Evolutionary conservation across 306 rosid genomes (phyloP).

Genomic region (Hippophae rhamnoides): DNA sequence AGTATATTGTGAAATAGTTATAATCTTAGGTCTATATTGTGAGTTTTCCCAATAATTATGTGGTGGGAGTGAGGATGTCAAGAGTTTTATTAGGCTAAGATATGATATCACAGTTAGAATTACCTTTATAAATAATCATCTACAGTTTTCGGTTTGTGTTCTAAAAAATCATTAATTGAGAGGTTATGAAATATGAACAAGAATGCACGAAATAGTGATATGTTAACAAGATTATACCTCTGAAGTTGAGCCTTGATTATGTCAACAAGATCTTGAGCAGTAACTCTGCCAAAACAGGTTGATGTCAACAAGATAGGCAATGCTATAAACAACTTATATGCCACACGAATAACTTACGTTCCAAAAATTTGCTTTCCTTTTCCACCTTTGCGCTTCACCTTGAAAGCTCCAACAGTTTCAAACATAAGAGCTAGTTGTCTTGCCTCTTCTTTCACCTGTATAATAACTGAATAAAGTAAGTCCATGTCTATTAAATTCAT

Average conservation of each 20-base stretch:
- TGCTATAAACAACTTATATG: slow-evolving; percentile 1
- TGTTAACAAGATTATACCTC: slow-evolving; percentile 34
- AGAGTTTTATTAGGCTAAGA: too few relatives aligned
- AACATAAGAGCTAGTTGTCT: slow-evolving; percentile 75
- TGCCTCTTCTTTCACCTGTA: slow-evolving; percentile 90
- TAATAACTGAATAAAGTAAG: not conserved
- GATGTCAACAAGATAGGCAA: slow-evolving; percentile 19
- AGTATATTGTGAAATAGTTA: too few relatives aligned
- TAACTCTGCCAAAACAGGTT: slow-evolving; percentile 50
- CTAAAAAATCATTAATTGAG: too few relatives aligned
- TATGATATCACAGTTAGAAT: too few relatives aligned
- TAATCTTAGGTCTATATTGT: too few relatives aligned
- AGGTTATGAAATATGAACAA: not conserved
- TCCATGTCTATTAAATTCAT: too few relatives aligned
- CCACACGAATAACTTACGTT: slow-evolving; percentile 33
- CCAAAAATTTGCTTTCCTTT: slow-evolving; percentile 95
- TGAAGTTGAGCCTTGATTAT: slow-evolving; percentile 93
- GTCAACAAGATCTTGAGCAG: slow-evolving; percentile 93
- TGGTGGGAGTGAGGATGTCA: too few relatives aligned
- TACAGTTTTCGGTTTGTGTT: too few relatives aligned
- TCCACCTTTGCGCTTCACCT: slow-evolving; percentile 96
- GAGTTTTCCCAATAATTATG: too few relatives aligned
- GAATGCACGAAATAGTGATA: not conserved
- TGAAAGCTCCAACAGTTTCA: slow-evolving; percentile 86
- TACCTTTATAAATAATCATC: too few relatives aligned